Evolutionary conservation across 768 basidiomycete genomes (phyloP), one percentile per base, ranked within the genome.

Genomic region (Auricularia sp.): DNA sequence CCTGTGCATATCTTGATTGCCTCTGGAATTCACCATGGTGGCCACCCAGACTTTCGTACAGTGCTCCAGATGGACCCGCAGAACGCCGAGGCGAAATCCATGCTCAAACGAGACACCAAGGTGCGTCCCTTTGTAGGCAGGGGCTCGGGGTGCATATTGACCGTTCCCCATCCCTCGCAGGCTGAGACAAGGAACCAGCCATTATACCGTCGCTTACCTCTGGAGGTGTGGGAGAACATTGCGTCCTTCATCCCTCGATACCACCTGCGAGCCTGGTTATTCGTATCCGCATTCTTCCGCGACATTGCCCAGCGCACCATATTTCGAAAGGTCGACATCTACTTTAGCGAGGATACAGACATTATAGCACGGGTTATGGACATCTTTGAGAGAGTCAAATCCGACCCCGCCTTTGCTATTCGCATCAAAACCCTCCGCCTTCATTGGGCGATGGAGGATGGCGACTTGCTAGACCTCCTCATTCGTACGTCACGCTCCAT

Each of bases 371-470:
- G 85, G 6, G 84, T 84, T 0, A 73, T 88, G 36, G 87, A 88
- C 69, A 82, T 89, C 61, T 85, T 88, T 66, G 86, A 88, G 71
- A 75, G 84, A 21, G 86, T 83, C 54, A 88, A 86, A 73, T 77
- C 74, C 1, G 87, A 89, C 69, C 79, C 82, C 1, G 73, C 78
- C 3, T 88, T 89, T 70, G 86, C 86, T 3, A 79, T 79, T 64
- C 76, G 80, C 11, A 81, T 89, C 39, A 85, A 84, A 69, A 79
- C 79, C 11, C 75, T 89, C 35, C 75, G 86, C 36, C 71, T 89
- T 14, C 86, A 89, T 71, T 87, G 86, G 85, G 81, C 85, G 8
- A 85, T 84, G 68, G 85, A 87, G 69, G 85, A 86, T 68, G 84
- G 85, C 2, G 85, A 87, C 64, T 83, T 85, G 80, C 75, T 87